Percentiles rank a stretch among this genome's conserved stretches.
phyloP scores from a whole-genome alignment of 805 yeast species.

The Schwanniomyces vanrijiae region DNA sequence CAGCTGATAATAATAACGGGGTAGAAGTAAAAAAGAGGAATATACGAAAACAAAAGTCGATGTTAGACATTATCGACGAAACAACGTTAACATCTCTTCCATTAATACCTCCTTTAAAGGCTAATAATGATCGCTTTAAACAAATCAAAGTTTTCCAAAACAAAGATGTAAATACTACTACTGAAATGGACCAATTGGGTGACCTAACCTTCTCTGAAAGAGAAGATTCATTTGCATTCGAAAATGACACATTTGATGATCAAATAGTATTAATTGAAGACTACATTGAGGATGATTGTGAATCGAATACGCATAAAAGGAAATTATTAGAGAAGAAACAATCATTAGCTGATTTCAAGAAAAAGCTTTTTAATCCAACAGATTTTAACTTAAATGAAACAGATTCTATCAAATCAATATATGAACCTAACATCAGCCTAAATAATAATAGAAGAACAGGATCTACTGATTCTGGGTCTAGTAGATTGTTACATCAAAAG shows the following conservation, averaged over 20 bases:
- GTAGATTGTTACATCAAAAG: neutral
- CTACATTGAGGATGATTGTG: slow-evolving; percentile 34
- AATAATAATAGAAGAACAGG: slow-evolving; percentile 6
- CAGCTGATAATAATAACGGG: neutral
- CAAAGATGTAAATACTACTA: neutral
- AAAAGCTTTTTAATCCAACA: slow-evolving; percentile 8
- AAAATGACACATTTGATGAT: slow-evolving; percentile 23
- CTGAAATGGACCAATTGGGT: neutral
- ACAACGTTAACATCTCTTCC: slow-evolving; percentile 52
- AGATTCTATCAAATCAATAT: neutral
- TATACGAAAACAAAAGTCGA: slow-evolving; percentile 30
- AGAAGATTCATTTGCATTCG: neutral
- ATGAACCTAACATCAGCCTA: neutral
- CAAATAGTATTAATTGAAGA: slow-evolving; percentile 57
- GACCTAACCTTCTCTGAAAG: neutral
- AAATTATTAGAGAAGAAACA: slow-evolving; percentile 23
- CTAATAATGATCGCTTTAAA: slow-evolving; percentile 4
- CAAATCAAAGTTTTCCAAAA: neutral
- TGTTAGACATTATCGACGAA: slow-evolving; percentile 48
- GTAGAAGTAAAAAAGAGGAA: neutral
- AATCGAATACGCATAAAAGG: slow-evolving; percentile 6
- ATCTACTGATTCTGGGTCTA: slow-evolving; percentile 5
- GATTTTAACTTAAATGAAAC: neutral
- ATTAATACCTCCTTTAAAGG: slow-evolving; percentile 47
- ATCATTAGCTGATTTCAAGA: slow-evolving; percentile 40